phyloP scores from a whole-genome alignment of 768 basidiomycete species.

The Pholiota conissans region DNA sequence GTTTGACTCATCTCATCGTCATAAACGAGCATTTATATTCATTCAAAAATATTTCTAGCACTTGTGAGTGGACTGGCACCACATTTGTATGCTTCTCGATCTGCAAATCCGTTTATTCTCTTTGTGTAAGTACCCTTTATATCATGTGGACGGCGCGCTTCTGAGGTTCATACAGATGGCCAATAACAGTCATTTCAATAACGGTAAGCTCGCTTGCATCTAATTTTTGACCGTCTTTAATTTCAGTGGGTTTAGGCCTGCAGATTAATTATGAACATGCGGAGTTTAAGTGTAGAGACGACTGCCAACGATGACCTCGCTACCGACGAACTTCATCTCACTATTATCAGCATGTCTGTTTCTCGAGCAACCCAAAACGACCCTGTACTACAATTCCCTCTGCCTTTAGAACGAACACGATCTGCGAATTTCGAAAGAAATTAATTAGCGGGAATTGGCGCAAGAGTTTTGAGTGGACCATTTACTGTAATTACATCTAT shows the following conservation, averaged over 20 bases:
- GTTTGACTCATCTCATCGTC: neutral
- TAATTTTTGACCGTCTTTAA: neutral
- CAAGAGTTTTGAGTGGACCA: too few species aligned
- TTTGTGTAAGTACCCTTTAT: neutral
- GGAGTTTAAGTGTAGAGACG: neutral
- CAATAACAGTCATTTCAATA: slow-evolving; percentile 1
- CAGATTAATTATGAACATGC: slow-evolving; percentile 5
- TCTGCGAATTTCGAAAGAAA: too few species aligned
- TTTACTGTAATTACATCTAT: too few species aligned
- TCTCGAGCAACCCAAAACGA: neutral
- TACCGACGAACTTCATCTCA: neutral
- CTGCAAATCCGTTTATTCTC: slow-evolving; percentile 5
- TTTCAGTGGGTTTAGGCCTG: neutral
- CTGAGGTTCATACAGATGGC: neutral
- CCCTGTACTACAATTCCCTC: neutral
- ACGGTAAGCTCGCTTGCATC: neutral
- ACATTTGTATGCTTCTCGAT: neutral
- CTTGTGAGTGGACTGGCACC: slow-evolving; percentile 1
- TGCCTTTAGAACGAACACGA: neutral
- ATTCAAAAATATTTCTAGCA: neutral
- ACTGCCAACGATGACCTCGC: neutral
- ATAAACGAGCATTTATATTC: neutral
- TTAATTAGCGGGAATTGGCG: too few species aligned
- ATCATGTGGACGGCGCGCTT: too few species aligned
- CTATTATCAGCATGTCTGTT: neutral